A percentile compares a stretch with the other conserved stretches of the same genome.
These are phyloP conservation scores for Reticulascus tulasneorum DNA, from an alignment of 2,329 filamentous ascomycete genomes.

Conservation along the genomic window DNA sequence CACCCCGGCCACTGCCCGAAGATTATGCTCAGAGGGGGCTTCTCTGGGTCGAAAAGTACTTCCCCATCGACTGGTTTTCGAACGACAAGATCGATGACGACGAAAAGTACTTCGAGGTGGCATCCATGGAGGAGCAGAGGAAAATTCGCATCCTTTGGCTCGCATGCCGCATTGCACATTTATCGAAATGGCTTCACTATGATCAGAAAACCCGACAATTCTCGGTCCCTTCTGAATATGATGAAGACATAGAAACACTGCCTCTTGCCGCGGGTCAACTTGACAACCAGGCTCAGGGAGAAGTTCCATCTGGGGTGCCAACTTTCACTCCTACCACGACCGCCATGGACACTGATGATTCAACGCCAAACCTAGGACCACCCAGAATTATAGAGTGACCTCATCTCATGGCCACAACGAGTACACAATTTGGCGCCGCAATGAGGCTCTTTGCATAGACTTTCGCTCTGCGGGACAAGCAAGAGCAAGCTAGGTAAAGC, in stretches of 20 bases:
- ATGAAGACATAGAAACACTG: conserved; percentile 18
- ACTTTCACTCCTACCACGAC: no score
- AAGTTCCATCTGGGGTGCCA: no score
- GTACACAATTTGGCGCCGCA: no score
- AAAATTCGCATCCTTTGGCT: conserved; percentile 58
- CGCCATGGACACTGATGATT: conserved; percentile 1
- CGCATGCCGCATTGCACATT: conserved; percentile 41
- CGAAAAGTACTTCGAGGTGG: conserved; percentile 59
- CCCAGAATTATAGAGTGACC: no score
- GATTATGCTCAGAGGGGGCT: conserved; percentile 65
- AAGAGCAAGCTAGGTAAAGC: no score
- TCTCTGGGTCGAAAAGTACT: conserved; percentile 56
- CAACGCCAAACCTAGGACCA: no score
- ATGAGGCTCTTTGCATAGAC: no score
- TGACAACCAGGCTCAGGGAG: no score
- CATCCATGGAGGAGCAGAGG: conserved; percentile 54
- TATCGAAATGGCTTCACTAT: conserved; percentile 42
- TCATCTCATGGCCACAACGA: no score
- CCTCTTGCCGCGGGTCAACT: not conserved
- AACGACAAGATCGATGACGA: conserved; percentile 61
- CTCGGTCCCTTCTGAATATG: conserved; percentile 29
- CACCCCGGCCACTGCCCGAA: conserved; percentile 58
- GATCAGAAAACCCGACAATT: conserved; percentile 34
- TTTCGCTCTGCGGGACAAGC: no score
- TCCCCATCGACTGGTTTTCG: conserved; percentile 55